Conservation (phyloP, 306 rosid species). For the Pachyrhizus erosus region DNA sequence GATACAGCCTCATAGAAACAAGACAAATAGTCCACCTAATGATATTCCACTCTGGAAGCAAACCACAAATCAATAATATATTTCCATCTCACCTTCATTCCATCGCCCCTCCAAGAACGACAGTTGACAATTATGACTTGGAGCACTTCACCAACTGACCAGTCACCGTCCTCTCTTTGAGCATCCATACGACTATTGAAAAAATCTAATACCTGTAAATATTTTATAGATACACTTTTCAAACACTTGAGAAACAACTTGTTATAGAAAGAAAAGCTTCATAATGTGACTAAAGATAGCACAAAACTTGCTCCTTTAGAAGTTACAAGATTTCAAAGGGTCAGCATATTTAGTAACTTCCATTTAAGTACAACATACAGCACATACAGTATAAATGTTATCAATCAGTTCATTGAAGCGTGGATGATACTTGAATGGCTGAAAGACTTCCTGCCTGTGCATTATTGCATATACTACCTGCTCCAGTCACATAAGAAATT, state of each 20-base stretch:
- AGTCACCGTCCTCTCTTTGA: conserved; percentile 78
- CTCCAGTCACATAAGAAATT: conserved; percentile 39
- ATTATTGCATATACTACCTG: conserved; percentile 95
- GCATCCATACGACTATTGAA: conserved; percentile 98
- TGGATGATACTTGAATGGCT: conserved; percentile 94
- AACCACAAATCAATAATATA: conserved; percentile 13
- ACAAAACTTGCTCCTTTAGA: conserved; percentile 29
- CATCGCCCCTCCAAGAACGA: conserved; percentile 98
- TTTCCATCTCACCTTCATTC: conserved; percentile 80
- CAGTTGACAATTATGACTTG: conserved; percentile 87
- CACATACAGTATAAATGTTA: conserved; percentile 85
- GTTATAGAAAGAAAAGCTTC: not conserved
- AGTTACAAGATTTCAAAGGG: conserved; percentile 29
- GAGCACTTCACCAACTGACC: conserved; percentile 93
- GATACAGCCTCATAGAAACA: conserved; percentile 22
- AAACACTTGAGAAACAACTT: conserved; percentile 22
- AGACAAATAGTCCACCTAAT: conserved; percentile 9
- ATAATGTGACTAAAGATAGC: conserved; percentile 4
- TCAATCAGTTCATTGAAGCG: conserved; percentile 94
- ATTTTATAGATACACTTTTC: conserved; percentile 31
- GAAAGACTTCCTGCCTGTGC: conserved; percentile 99
- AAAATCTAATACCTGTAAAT: conserved; percentile 88
- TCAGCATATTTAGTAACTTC: not conserved
- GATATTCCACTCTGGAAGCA: conserved; percentile 34
- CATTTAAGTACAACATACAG: not conserved